Conservation (phyloP, 768 basidiomycete species). For the Galerina sulciceps region DNA sequence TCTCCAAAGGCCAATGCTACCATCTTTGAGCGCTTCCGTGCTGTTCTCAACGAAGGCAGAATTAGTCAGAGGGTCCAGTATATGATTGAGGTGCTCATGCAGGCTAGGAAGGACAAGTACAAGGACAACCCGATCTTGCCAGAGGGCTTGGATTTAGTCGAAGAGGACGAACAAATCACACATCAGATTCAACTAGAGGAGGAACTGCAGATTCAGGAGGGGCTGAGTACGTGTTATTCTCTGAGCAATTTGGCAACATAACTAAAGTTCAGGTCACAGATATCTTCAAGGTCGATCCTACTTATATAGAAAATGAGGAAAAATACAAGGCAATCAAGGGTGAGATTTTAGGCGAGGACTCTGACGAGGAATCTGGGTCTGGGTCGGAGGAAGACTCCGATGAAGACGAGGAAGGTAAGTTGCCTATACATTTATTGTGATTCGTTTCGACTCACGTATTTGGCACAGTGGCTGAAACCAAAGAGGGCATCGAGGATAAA, state of each 20-base stretch:
- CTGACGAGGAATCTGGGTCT: slow-evolving; percentile 73
- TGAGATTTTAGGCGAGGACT: slow-evolving; percentile 93
- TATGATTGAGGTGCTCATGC: slow-evolving; percentile 99
- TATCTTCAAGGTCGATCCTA: slow-evolving; percentile 93
- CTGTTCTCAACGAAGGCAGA: slow-evolving; percentile 91
- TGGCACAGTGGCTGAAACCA: slow-evolving; percentile 66
- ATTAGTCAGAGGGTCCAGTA: slow-evolving; percentile 98
- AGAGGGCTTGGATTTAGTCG: slow-evolving; percentile 94
- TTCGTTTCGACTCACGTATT: not conserved
- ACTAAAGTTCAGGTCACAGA: slow-evolving; percentile 49
- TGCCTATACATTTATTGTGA: not conserved
- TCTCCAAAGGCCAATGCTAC: slow-evolving; percentile 94
- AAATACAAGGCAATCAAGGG: slow-evolving; percentile 89
- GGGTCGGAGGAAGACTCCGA: slow-evolving; percentile 68
- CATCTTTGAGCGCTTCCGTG: slow-evolving; percentile 95
- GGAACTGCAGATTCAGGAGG: slow-evolving; percentile 92
- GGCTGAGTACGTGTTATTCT: slow-evolving; percentile 70
- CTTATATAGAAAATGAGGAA: slow-evolving; percentile 89
- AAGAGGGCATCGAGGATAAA: slow-evolving; percentile 90
- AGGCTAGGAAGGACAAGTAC: slow-evolving; percentile 98
- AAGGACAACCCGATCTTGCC: slow-evolving; percentile 97
- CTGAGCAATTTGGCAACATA: not conserved
- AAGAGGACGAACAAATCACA: slow-evolving; percentile 98
- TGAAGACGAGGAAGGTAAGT: slow-evolving; percentile 60
- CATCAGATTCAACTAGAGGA: slow-evolving; percentile 93